Conservation (phyloP, 208 protist genomes). For the Acanthamoeba royreba region DNA sequence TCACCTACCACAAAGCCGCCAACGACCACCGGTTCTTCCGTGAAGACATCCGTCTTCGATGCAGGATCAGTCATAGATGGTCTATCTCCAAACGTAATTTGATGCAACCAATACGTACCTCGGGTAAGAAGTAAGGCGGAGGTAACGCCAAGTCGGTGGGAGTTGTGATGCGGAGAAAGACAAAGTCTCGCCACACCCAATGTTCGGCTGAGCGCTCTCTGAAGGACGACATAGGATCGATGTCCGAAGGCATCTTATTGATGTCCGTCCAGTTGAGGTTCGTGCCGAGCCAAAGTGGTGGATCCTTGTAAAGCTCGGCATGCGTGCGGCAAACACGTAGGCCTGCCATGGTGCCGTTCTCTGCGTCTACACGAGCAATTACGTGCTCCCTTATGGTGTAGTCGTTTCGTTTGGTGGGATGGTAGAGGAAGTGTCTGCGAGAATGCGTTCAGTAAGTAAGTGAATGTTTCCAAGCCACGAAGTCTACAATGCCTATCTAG, state of each 20-base stretch:
- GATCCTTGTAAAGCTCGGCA: constrained; percentile 19
- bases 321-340: constrained; percentile 22
- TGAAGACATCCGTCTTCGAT: not conserved
- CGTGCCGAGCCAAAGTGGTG: constrained; percentile 25
- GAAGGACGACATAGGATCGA: constrained; percentile 25
- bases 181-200: constrained; percentile 24
- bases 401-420: not conserved
- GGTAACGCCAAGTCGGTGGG: not conserved
- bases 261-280: constrained; percentile 36
- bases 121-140: not conserved
- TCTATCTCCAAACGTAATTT: not conserved
- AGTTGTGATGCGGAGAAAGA: not conserved
- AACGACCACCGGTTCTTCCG: not conserved
- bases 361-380: not conserved
- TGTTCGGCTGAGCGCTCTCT: not conserved
- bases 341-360: not conserved
- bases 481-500: not conserved
- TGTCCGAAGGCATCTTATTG: constrained; percentile 44
- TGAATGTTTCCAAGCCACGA: not conserved
- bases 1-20: not conserved
- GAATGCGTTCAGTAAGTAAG: not conserved
- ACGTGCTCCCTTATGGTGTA: not conserved
- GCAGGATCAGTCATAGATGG: not conserved
- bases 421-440: not conserved
- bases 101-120: too few relatives aligned